Evolutionary conservation across 495 filamentous ascomycete genomes (phyloP).

Genomic region (Usnea hakonensis): DNA sequence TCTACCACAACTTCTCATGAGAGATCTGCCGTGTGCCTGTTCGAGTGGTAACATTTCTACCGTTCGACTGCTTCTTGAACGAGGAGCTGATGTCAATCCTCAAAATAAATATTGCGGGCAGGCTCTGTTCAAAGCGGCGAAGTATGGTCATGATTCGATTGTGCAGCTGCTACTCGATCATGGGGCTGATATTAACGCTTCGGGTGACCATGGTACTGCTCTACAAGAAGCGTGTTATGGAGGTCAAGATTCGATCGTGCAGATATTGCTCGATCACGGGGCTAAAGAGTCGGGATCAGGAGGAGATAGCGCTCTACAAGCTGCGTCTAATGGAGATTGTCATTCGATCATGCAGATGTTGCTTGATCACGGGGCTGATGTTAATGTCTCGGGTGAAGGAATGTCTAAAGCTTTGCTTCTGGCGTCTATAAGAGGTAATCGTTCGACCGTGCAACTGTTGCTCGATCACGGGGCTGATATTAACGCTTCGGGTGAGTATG

Average conservation of each 20-base stretch:
- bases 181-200: background rate
- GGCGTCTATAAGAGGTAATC: too few species aligned
- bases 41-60: background rate
- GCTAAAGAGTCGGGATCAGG: background rate
- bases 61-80: constrained; percentile 2
- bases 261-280: background rate
- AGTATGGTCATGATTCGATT: too few species aligned
- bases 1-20: background rate
- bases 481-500: background rate
- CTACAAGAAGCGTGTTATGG: background rate
- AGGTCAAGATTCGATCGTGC: background rate
- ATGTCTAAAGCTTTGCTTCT: too few species aligned
- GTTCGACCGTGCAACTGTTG: background rate
- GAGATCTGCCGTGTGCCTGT: too few species aligned
- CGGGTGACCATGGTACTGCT: background rate
- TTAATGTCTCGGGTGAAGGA: too few species aligned
- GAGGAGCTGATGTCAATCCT: constrained; percentile 4
- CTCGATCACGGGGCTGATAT: background rate
- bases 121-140: too few species aligned
- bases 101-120: background rate
- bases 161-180: background rate
- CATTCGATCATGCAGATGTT: background rate
- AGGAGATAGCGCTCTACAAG: background rate
- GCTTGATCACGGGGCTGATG: constrained; percentile 11
- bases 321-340: background rate